Evolutionary conservation across 2,329 filamentous ascomycete genomes (phyloP).

Genomic region (Gliomastix tumulicola): DNA sequence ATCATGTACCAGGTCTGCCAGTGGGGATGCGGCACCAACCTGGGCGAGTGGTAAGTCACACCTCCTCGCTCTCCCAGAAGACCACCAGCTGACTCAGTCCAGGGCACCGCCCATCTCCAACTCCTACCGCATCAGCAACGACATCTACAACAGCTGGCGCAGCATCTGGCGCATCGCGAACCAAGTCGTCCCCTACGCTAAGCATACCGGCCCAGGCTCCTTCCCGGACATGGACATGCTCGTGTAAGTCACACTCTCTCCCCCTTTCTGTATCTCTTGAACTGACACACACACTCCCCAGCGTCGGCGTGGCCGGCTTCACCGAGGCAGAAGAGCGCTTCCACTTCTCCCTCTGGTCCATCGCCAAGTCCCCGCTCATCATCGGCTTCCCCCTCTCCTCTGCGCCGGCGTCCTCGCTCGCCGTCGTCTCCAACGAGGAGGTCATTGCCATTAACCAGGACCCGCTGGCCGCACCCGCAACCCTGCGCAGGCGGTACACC

Average conservation of each 20-base stretch:
- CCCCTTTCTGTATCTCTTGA: not conserved
- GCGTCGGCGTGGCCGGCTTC: constrained; percentile 37
- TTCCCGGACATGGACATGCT: constrained; percentile 48
- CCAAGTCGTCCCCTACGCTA: constrained; percentile 38
- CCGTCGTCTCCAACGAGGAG: constrained; percentile 40
- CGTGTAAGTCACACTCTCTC: constrained; percentile 23
- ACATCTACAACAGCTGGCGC: constrained; percentile 44
- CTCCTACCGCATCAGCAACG: constrained; percentile 44
- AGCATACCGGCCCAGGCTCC: constrained; percentile 34
- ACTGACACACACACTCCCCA: constrained; percentile 5
- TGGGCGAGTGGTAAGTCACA: constrained; percentile 30
- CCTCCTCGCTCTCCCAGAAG: not conserved
- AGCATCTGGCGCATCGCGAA: constrained; percentile 45
- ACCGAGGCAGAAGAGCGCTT: constrained; percentile 39
- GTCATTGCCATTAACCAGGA: constrained; percentile 54
- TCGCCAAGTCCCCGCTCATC: constrained; percentile 41
- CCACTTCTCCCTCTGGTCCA: constrained; percentile 45
- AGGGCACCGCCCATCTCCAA: constrained; percentile 36
- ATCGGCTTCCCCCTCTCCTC: constrained; percentile 34
- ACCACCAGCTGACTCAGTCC: not conserved
- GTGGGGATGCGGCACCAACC: constrained; percentile 41
- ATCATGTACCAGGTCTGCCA: constrained; percentile 45
- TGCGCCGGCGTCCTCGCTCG: constrained; percentile 29
- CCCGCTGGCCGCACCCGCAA: constrained; percentile 39
- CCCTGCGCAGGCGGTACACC: constrained; percentile 38